A percentile compares a stretch with the other conserved stretches of the same genome.
Evolutionary conservation across 2,329 filamentous ascomycete genomes (phyloP).

Genomic region (Trichothecium sympodiale): DNA sequence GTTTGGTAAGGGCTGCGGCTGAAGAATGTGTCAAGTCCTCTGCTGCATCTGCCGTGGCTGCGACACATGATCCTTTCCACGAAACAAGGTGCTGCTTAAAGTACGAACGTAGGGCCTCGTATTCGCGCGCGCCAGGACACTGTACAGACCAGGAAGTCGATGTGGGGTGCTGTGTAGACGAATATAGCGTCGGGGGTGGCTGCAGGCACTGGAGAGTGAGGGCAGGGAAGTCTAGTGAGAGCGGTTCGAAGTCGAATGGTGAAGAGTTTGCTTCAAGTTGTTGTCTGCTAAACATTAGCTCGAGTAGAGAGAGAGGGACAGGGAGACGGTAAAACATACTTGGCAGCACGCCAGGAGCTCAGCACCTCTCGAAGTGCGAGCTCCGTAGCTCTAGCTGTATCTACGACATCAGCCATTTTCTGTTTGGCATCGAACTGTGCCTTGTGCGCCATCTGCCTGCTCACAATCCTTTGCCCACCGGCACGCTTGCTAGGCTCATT

Average conservation of each 20-base stretch:
- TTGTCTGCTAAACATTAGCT: constrained; percentile 25
- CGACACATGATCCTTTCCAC: constrained; percentile 46
- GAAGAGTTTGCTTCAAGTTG: constrained; percentile 43
- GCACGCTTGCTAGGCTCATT: constrained; percentile 18
- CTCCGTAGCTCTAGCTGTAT: constrained; percentile 75
- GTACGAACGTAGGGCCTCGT: constrained; percentile 56
- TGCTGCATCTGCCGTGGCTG: constrained; percentile 34
- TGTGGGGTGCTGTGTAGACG: constrained; percentile 67
- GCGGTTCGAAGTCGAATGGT: constrained; percentile 73
- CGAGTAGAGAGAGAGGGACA: not conserved
- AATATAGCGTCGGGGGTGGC: constrained; percentile 72
- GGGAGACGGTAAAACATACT: constrained; percentile 41
- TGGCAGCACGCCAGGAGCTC: constrained; percentile 71
- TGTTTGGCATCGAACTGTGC: constrained; percentile 53
- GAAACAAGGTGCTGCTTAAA: constrained; percentile 57
- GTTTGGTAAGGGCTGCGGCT: constrained; percentile 23
- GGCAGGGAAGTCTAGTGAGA: constrained; percentile 75
- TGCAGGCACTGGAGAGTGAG: constrained; percentile 74
- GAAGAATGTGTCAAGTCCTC: constrained; percentile 43
- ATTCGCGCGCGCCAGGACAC: constrained; percentile 63
- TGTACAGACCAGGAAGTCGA: constrained; percentile 71
- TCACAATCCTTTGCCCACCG: constrained; percentile 29
- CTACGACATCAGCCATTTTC: constrained; percentile 56
- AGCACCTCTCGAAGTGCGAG: constrained; percentile 75
- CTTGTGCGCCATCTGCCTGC: constrained; percentile 44